Evolutionary conservation across 441 rosid genomes (phyloP), one percentile per base, ranked within the genome.

Genomic region (Populus trichocarpa): DNA sequence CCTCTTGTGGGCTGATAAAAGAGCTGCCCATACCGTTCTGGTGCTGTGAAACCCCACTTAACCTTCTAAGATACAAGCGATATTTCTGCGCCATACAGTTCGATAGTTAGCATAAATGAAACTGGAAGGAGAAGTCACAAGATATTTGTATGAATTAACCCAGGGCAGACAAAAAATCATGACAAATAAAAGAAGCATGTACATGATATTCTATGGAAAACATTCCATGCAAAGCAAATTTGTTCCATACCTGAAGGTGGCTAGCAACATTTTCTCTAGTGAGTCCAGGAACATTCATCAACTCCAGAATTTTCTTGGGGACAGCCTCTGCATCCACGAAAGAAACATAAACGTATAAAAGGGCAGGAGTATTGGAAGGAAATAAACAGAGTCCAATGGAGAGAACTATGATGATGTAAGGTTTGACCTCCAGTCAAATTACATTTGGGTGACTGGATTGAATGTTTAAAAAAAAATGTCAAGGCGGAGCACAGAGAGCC

Each of bases 1-100:
- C 83, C 10, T 93, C 98, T 79, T 93, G 97, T 57, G 91, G 72
- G 14, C 82, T 84, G 22, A 93, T 79, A 82, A 89, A 96, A 67
- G 92, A 83, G 79, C 82, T 85, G 82, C 83, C 79, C 73, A 88
- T 76, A 79, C 78, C 90, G 46, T 85, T 80, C 64, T 82, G 96
- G 78, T 88, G 94, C 81, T 86, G 97, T 0, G 99, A 82, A 72
- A 89, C 97, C 23, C 97, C 97, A 53, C 97, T 94, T 71, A 95
- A 85, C 87, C 99, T 84, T 89, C 96, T 91, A 71, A 95, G 96
- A 86, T 95, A 96, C 79, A 96, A 84, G 25, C 98, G 91, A 75
- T 93, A 96, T 85, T 96, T 96, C 99, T 96, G 91, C 67, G 77
- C 77, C 81, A 70, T 23, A 83, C 1, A 16, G 20, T 4, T 40